Evolutionary conservation across 306 rosid genomes (phyloP), one percentile per base, ranked within the genome.

Genomic region (Rubus parviflorus): DNA sequence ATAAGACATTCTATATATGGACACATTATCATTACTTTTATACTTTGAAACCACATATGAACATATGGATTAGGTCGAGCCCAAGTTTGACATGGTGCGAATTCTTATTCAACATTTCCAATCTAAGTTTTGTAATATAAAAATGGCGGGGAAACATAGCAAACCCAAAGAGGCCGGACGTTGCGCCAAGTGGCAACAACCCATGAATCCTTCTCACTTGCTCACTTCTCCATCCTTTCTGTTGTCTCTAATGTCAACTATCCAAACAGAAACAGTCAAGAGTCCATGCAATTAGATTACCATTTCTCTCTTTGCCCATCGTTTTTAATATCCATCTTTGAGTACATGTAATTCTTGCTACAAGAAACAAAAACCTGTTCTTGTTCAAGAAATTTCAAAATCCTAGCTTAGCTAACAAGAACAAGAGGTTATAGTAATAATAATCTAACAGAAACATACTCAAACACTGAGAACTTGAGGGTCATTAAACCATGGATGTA

Each of bases 171-270:
- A 79, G 77, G 84, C 78, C 70, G 80, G 90, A 81, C 40, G 75
- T 75, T 47, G 84, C 93, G 90, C 97, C 97, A 94, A 79, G 81
- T 89, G 97, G 97, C 97, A 88, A 87, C 87, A 78, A 73, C 53
- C 40, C 69, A 83, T 48, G 77, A 75, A 48, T 42, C 16, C 61
- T 30, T 30, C 66, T 49, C 58, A 64, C 78, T 79, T 47, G 8
- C 37, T 43, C 72, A 16, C 43, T 15, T 23, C 22, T 41, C 56
- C 15, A 68, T 47, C 72, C 43, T 82, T 81, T 82, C 65, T 73
- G 37, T 84, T 88, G 91, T 87, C 86, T 35, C 68, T 74, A 74
- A 58, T 70, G 81, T 75, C 64, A 76, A 68, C 74, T 56, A 22
- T 71, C 80, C 94, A 89, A 85, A 77, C 48, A 85, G 89, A 88